A percentile compares a stretch with the other conserved stretches of the same genome.
These are phyloP conservation scores for Sarocladiaceae sp. DNA, from an alignment of 2,329 filamentous ascomycete genomes.

Conservation along the genomic window DNA sequence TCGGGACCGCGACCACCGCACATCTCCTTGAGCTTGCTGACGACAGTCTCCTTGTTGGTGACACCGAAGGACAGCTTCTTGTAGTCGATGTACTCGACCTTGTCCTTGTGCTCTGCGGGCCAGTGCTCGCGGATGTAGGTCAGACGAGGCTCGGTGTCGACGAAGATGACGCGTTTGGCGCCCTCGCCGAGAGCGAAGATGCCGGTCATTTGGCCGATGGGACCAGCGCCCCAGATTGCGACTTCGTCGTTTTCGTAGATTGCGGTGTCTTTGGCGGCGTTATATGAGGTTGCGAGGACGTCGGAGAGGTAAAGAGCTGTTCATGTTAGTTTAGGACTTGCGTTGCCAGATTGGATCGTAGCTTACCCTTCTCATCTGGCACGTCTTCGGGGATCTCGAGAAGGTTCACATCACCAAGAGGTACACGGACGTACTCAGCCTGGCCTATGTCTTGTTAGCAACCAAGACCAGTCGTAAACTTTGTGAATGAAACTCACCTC, in stretches of 20 bases:
- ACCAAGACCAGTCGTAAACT: background rate
- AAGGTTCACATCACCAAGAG: constrained; percentile 75
- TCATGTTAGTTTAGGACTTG: constrained; percentile 12
- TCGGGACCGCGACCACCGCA: constrained; percentile 70
- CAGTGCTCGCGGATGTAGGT: constrained; percentile 63
- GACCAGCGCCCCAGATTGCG: constrained; percentile 81
- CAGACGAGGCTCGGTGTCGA: constrained; percentile 70
- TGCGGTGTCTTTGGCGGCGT: constrained; percentile 77
- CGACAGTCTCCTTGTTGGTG: constrained; percentile 57
- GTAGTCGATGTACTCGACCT: constrained; percentile 68
- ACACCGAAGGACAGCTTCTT: constrained; percentile 54
- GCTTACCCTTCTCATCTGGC: constrained; percentile 71
- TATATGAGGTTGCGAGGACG: constrained; percentile 74
- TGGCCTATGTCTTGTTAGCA: constrained; percentile 44
- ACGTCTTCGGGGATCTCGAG: constrained; percentile 74
- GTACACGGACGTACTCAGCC: constrained; percentile 81
- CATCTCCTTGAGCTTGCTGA: constrained; percentile 68
- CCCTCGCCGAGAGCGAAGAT: constrained; percentile 72
- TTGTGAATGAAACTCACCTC: constrained; percentile 36
- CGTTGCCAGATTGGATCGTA: no score
- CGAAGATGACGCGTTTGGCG: constrained; percentile 70
- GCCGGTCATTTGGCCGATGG: constrained; percentile 80
- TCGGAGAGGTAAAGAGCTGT: constrained; percentile 70
- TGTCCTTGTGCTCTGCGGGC: constrained; percentile 39
- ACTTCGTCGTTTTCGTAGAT: constrained; percentile 75